Percentiles rank a stretch among this genome's conserved stretches.
Conservation (phyloP, 2,329 filamentous ascomycete genomes). For the Davidsoniella eucalypti region DNA sequence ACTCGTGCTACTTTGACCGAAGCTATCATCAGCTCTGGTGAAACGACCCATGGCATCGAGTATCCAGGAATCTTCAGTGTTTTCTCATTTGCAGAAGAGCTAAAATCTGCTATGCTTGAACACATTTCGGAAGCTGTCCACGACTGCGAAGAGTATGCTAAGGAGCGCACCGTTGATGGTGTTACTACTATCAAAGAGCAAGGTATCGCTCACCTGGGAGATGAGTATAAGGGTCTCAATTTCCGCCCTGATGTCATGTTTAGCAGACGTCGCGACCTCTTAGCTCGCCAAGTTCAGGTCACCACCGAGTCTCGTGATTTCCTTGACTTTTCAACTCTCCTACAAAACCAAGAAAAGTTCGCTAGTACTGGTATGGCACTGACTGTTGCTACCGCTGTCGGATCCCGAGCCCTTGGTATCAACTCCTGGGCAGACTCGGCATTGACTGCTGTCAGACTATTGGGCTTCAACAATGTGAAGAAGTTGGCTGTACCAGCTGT, state of each 20-base stretch:
- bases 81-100: slow-evolving; percentile 83
- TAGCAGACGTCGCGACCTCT: slow-evolving; percentile 58
- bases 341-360: slow-evolving; percentile 87
- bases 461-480: slow-evolving; percentile 68
- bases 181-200: slow-evolving; percentile 80
- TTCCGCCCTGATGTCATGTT: slow-evolving; percentile 95
- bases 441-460: slow-evolving; percentile 59
- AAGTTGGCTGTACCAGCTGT: slow-evolving; percentile 68
- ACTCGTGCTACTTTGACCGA: slow-evolving; percentile 58
- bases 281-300: slow-evolving; percentile 73
- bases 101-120: slow-evolving; percentile 82
- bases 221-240: slow-evolving; percentile 69
- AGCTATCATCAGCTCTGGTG: slow-evolving; percentile 64
- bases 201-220: slow-evolving; percentile 72
- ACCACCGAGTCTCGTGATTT: slow-evolving; percentile 86
- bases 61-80: slow-evolving; percentile 76
- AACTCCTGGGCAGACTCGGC: slow-evolving; percentile 82
- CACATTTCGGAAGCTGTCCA: slow-evolving; percentile 67
- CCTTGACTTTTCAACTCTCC: slow-evolving; percentile 66
- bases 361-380: slow-evolving; percentile 89
- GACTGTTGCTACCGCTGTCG: slow-evolving; percentile 75
- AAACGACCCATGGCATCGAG: slow-evolving; percentile 60
- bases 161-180: slow-evolving; percentile 57
- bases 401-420: slow-evolving; percentile 65
- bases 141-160: slow-evolving; percentile 73